Base-by-base conservation (phyloP, 73 alveolate genomes). In the Vitrella brassicaformis region DNA sequence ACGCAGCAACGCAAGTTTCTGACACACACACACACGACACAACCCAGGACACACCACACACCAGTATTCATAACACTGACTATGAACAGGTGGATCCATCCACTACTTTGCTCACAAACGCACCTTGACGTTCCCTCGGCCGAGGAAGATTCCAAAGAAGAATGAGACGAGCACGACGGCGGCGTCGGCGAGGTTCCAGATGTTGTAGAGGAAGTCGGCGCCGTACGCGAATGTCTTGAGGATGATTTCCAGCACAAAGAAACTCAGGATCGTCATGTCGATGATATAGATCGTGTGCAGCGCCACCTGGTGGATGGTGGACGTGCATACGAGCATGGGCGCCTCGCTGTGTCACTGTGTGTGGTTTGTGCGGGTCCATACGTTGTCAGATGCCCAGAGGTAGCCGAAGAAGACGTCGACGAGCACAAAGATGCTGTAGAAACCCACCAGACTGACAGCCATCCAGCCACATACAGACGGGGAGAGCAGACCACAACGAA, bases 201-300 rank as follows among this genome's bases (percentile, higher is more conserved):
- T 71, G 66, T 85, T 88, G 9, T 47, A 65, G 29, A 85, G 65
- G 71, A 73, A 85, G 73, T 56, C 71, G 28, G 73, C 67, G 47
- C 76, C 81, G 25, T 75, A 47, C 25, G 88, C 88, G 56, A 85
- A 85, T 10, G 85, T 47, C 66, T 85, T 85, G 67, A 85, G 65
- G 47, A 74, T 71, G 32, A 85, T 85, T 56, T 85, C 91, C 1
- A 80, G 47, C 78, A 85, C 47, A 73, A 85, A 85, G 46, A 80
- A 26, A 66, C 81, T 70, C 47, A 80, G 70, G 70, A 85, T 79
- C 8, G 71, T 75, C 28, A 74, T 73, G 31, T 85, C 91, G 56
- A 85, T 85, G 28, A 64, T n/a, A 25, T 81, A 31, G 25, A 85
- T 72, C 28, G 31, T 31, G 56, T 67, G 28, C 30, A 78, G 83